Evolutionary conservation across 2,329 filamentous ascomycete genomes (phyloP).

Genomic region (Sclerotinia borealis): DNA sequence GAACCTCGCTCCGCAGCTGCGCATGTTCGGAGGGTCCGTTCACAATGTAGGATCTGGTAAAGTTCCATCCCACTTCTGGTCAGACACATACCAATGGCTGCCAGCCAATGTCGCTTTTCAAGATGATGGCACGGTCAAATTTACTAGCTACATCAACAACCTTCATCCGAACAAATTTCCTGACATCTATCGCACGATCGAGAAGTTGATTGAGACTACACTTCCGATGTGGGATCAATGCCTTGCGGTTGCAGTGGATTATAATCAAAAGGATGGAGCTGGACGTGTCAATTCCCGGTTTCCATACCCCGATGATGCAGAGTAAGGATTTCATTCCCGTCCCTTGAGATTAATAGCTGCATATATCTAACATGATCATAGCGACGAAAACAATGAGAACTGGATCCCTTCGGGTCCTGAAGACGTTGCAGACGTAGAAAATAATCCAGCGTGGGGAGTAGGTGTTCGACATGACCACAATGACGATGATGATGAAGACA

Average conservation of each 20-base stretch:
- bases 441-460: background rate
- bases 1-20: too few relatives aligned
- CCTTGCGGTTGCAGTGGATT: slow-evolving; percentile 11
- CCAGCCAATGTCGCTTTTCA: slow-evolving; percentile 1
- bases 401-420: slow-evolving; percentile 17
- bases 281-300: background rate
- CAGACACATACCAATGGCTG: slow-evolving; percentile 1
- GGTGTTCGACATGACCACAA: background rate
- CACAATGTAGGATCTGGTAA: background rate
- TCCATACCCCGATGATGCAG: background rate
- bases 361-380: slow-evolving; percentile 18
- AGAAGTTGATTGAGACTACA: slow-evolving; percentile 31
- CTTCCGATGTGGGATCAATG: slow-evolving; percentile 34
- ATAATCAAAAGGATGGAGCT: background rate
- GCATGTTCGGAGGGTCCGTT: too few relatives aligned
- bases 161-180: slow-evolving; percentile 35
- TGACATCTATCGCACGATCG: slow-evolving; percentile 35
- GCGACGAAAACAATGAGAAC: background rate
- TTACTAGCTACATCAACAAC: slow-evolving; percentile 42
- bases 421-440: slow-evolving; percentile 29
- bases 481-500: slow-evolving; percentile 11
- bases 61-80: background rate
- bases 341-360: background rate
- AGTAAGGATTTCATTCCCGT: slow-evolving; percentile 8
- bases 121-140: slow-evolving; percentile 16